Evolutionary conservation across 768 basidiomycete species (phyloP).

Genomic region (Suillus luteus): DNA sequence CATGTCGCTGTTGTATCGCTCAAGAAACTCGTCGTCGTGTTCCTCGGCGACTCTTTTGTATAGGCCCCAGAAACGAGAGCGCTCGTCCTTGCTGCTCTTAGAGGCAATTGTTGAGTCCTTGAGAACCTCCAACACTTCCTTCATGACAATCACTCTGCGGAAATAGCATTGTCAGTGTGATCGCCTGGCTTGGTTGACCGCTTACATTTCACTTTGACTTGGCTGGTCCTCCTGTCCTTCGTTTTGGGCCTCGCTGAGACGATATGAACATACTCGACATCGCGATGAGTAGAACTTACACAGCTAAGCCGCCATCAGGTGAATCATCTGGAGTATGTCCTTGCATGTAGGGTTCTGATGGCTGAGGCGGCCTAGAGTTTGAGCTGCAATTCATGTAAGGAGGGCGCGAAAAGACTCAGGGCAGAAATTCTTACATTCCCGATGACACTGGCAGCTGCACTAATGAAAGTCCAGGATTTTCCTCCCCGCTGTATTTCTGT

Average conservation of each 20-base stretch:
- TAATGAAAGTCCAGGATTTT: neutral
- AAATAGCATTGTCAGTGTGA: neutral
- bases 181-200: neutral
- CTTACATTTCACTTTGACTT: neutral
- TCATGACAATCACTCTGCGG: neutral
- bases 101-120: neutral
- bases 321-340: neutral
- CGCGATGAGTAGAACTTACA: neutral
- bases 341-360: neutral
- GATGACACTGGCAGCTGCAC: neutral
- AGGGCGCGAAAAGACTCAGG: neutral
- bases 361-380: neutral
- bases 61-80: conserved; percentile 14
- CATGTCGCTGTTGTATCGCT: conserved; percentile 19
- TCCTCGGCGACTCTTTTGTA: conserved; percentile 18
- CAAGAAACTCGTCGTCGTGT: conserved; percentile 21
- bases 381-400: neutral
- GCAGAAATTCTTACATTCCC: neutral
- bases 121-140: neutral
- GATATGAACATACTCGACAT: neutral
- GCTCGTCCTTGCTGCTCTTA: neutral
- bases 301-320: neutral
- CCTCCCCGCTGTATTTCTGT: neutral
- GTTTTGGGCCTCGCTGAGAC: neutral
- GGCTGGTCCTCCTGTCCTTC: neutral